Evolutionary conservation across 139 green algal genomes (phyloP).

Genomic region (Haematococcus lacustris): DNA sequence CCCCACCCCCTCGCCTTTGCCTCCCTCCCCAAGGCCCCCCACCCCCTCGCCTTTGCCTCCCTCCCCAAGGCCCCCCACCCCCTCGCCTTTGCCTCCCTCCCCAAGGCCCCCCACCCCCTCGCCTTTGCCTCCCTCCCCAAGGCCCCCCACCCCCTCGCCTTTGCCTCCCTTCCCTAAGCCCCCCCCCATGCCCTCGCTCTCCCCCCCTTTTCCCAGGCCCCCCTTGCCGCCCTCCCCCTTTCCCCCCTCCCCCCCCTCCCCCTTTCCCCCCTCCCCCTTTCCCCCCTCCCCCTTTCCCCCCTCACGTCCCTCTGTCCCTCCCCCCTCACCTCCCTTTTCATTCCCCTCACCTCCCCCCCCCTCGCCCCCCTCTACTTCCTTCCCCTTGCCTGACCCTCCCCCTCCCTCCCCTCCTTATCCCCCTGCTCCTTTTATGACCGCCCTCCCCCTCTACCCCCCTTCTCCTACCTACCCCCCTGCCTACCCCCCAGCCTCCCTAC

Average conservation of each 20-base stretch:
- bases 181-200: not conserved
- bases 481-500: too few species aligned
- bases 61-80: too few species aligned
- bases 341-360: not conserved
- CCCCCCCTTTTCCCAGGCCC: not conserved
- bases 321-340: not conserved
- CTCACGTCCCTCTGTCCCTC: not conserved
- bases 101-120: too few species aligned
- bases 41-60: too few species aligned
- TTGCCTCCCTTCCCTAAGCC: not conserved
- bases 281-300: not conserved
- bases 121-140: not conserved
- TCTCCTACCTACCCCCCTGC: too few species aligned
- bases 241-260: not conserved
- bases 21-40: too few species aligned
- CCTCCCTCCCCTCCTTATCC: too few species aligned
- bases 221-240: not conserved
- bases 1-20: too few species aligned
- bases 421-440: too few species aligned
- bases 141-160: not conserved
- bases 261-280: not conserved
- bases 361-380: conserved; percentile 5
- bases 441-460: too few species aligned
- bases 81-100: too few species aligned
- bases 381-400: too few species aligned